Evolutionary conservation across 306 rosid species (phyloP), one percentile per base, ranked within the genome.

Genomic region (Cajanus cajan): DNA sequence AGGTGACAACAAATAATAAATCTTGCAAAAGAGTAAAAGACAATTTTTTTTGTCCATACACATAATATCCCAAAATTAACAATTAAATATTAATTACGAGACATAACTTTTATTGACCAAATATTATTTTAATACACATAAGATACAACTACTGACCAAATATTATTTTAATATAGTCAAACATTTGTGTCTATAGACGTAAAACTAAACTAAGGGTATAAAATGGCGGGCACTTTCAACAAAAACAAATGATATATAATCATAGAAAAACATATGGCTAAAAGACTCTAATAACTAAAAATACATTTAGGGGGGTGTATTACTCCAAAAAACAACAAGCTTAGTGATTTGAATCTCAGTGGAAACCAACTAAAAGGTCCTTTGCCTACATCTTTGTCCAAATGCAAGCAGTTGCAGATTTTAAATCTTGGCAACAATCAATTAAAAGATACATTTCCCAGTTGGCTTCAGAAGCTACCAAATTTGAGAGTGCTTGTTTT

Each of bases 341-440:
- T 70, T 9, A 0, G 0, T 0, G 4, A 0, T 44, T 19, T 89
- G 13, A 72, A 77, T 14, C 44, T 89, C 0, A 51, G 73, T 39
- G 65, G 18, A n/a, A 86, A 89, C 64, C 79, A 22, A 11, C 7
- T 84, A 8, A 62, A 78, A 19, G 88, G 90, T 1, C n/a, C 22
- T 4, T 10, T 80, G 22, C 89, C 90, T 6, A 5, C 2, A 2
- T 74, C 84, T 2, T 71, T 86, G 80, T 33, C 68, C 4, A 6
- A 40, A 0, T 85, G 90, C 37, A 10, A 0, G 0, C 0, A 2
- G 0, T 15, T 89, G 4, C 18, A 52, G 50, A 14, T 82, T 75
- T 28, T 89, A 6, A 76, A 86, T 59, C 4, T 89, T 7, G 90
- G 90, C 18, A 33, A 41, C 21, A 89, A 86, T 65, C 24, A 36